Percentiles rank a stretch among this genome's conserved stretches.
These are phyloP conservation scores for Sanghuangporus weigelae DNA, from an alignment of 1,284 basidiomycete species.

Conservation along the genomic window DNA sequence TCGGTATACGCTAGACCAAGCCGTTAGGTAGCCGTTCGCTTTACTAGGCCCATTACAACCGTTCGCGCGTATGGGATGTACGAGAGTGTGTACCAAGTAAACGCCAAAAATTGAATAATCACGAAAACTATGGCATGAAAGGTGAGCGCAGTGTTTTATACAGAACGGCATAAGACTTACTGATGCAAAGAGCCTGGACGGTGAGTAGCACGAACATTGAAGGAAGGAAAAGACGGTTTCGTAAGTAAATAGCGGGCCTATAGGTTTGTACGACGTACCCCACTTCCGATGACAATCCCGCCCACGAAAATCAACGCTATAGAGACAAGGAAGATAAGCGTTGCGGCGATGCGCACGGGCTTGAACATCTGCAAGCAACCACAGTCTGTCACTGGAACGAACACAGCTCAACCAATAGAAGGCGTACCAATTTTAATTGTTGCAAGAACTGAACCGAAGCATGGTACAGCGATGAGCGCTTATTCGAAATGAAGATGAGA, in stretches of 20 bases:
- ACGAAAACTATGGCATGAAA: conserved; percentile 63
- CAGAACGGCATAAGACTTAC: conserved; percentile 29
- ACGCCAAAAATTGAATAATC: conserved; percentile 80
- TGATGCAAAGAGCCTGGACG: conserved; percentile 40
- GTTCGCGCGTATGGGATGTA: conserved; percentile 87
- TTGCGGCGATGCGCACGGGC: conserved; percentile 81
- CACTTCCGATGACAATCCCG: conserved; percentile 68
- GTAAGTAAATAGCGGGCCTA: conserved; percentile 32
- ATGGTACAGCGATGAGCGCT: neutral
- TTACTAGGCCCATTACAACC: conserved; percentile 38
- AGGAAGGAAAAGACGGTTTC: conserved; percentile 22
- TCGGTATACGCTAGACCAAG: neutral
- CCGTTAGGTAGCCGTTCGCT: neutral
- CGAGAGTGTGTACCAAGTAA: conserved; percentile 77
- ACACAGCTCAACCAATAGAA: conserved; percentile 13
- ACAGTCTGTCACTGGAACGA: neutral
- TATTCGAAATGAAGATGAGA: neutral
- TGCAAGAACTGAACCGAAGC: conserved; percentile 54
- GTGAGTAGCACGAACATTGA: neutral
- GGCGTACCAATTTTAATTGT: conserved; percentile 73
- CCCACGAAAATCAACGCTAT: conserved; percentile 78
- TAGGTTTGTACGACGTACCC: conserved; percentile 40
- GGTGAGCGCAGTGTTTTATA: conserved; percentile 13
- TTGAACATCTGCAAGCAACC: conserved; percentile 80
- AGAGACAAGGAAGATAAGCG: conserved; percentile 71